Evolutionary conservation across 495 filamentous ascomycete genomes (phyloP), one percentile per base, ranked within the genome.

Genomic region (Aspergillus carlsbadensis): DNA sequence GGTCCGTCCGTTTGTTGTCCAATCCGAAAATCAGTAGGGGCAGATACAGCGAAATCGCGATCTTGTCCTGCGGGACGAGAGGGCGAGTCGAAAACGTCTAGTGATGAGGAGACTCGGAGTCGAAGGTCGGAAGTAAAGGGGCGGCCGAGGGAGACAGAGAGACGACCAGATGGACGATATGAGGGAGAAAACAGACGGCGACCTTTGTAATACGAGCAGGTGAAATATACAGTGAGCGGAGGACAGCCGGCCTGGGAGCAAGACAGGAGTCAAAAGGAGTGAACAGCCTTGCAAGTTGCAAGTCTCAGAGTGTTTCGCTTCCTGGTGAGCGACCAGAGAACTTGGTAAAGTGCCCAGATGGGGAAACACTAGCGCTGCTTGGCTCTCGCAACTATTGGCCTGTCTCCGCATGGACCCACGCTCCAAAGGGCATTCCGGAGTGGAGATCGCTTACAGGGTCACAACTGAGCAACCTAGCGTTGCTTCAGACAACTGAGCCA

Each of bases 391-490:
- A 10, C 42, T 2, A 56, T 21, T 48, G 53, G 53, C 36, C n/a
- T 10, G 34, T 31, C 43, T 56, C 43, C 45, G 36, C 54, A 57
- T 43, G 35, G 0, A 14, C 3, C 26, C 45, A 5, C 47, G 20
- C 63, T 57, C 41, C 56, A 60, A 57, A 21, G 40, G 56, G 63
- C 44, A 65, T 39, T 56, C 59, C 49, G 40, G 36, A 49, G 35
- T 54, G 59, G 22, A 42, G 56, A 61, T 65, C 59, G 49, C 21
- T 54, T 34, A 56, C 53, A 54, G 53, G 57, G 56, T 54, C 46
- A 29, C 3, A 40, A 40, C 52, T 33, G 36, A 52, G 45, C 44
- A 24, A 47, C 26, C 22, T 7, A 7, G 14, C n/a, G 14, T n/a
- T 41, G 37, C 37, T 17, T 41, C 17, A 6, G 3, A 17, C 37